Conservation (phyloP, 78 protist genomes). For the Parvularia atlantis region DNA sequence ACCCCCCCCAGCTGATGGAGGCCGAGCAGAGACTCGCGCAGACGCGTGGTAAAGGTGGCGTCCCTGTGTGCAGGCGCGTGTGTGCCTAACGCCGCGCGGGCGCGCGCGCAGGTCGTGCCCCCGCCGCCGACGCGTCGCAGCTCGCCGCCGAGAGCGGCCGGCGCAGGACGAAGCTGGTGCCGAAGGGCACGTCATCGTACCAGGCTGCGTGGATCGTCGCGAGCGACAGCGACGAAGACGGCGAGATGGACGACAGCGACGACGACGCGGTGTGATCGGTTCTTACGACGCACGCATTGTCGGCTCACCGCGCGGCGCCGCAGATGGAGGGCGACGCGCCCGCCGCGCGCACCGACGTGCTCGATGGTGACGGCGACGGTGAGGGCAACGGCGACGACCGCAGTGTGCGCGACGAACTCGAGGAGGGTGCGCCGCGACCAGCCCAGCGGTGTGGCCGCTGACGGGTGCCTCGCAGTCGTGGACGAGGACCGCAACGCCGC, state of each 20-base stretch:
- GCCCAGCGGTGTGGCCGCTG: not conserved
- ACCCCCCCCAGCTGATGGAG: too few species aligned
- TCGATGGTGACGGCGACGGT: not conserved
- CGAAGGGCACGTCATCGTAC: slow-evolving; percentile 45
- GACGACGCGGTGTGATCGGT: not conserved
- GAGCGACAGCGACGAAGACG: not conserved
- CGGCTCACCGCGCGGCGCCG: not conserved
- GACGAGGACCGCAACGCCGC: not conserved
- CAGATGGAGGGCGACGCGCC: not conserved
- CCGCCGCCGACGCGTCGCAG: too few species aligned
- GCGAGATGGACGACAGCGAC: not conserved
- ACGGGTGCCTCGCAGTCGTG: not conserved
- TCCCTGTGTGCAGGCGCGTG: too few species aligned
- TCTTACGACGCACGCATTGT: not conserved
- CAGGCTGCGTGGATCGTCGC: slow-evolving; percentile 62
- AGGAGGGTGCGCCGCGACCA: not conserved
- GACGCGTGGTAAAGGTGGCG: too few species aligned
- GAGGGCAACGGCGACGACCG: slow-evolving; percentile 23
- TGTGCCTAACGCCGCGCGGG: too few species aligned
- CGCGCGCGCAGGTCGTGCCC: too few species aligned
- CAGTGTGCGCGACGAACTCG: not conserved
- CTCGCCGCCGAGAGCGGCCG: too few species aligned
- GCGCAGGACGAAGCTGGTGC: slow-evolving; percentile 9
- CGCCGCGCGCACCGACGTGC: not conserved
- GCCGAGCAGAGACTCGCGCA: too few species aligned